Base-by-base conservation (phyloP, 305 asterid species). In the Salvia sclarea region DNA sequence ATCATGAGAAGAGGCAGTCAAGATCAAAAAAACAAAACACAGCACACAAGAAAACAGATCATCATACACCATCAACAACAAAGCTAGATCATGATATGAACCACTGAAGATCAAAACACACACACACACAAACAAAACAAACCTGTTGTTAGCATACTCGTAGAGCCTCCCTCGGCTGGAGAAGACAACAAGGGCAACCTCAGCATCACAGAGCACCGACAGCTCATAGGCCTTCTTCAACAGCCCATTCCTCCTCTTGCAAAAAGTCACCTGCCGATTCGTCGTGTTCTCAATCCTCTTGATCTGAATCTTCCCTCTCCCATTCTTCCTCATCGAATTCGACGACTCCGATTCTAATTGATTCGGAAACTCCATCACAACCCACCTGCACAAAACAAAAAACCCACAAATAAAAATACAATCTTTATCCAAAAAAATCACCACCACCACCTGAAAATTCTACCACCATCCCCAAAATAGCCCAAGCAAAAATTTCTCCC, bases 101-200 rank as follows among this genome's bases (percentile, higher is more conserved):
- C 6, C 5, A 28, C 0, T 1, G 33, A 28, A 28, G 33, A 28
- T 28, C 3, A 0, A 43, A 0, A 21, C n/a, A 22, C 8, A 53
- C 38, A 54, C 38, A 25, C 60, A 25, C 38, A 28, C 4, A 28
- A 1, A 28, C 6, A n/a, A 22, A 0, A 37, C 1, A 3, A 2
- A 88, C 97, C 97, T 91, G 96, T 86, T 85, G 65, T 85, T 91
- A 0, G 97, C 89, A 73, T 85, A 91, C 38, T 91, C 96, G 31
- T 88, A 91, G 76, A 91, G 97, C 45, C 89, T 81, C 25, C 97
- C 97, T 3, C 95, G 89, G 81, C 40, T 82, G 0, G 97, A 91
- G 84, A 91, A 91, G 73, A 91, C 91, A 10, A 91, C 72, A 6
- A 91, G 96, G 50, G 97, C 92, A 69, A 88, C 87, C 30, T 90